These are phyloP conservation scores for Amphibolis antarctica DNA, from an alignment of 106 monocot species.

Conservation along the genomic window DNA sequence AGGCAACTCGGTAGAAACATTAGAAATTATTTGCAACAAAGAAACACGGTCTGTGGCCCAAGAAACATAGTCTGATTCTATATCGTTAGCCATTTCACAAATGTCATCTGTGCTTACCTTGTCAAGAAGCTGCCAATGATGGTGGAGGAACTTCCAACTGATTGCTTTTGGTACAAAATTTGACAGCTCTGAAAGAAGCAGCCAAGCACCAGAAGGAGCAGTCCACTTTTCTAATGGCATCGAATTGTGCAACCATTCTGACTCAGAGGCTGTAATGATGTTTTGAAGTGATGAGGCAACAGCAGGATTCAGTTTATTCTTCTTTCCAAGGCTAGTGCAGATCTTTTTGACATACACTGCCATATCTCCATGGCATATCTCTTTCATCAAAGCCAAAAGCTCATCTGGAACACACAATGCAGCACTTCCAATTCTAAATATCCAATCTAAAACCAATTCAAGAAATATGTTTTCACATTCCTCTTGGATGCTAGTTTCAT, in stretches of 20 bases:
- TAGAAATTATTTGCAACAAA: constrained; percentile 69
- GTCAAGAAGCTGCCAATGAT: constrained; percentile 91
- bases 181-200: constrained; percentile 81
- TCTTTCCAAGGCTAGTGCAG: constrained; percentile 84
- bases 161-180: constrained; percentile 58
- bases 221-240: constrained; percentile 66
- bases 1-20: constrained; percentile 75
- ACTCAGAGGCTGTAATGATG: constrained; percentile 69
- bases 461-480: constrained; percentile 95
- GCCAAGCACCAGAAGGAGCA: constrained; percentile 83
- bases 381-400: constrained; percentile 43
- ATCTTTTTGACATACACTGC: constrained; percentile 70
- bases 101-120: constrained; percentile 22
- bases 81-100: constrained; percentile 12
- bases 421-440: constrained; percentile 32
- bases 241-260: constrained; percentile 40
- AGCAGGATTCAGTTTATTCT: constrained; percentile 58
- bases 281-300: constrained; percentile 61
- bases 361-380: constrained; percentile 61
- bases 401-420: constrained; percentile 34
- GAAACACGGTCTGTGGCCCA: constrained; percentile 86
- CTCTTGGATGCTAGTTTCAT: constrained; percentile 86
- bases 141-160: constrained; percentile 82
- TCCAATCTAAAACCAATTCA: constrained; percentile 71
- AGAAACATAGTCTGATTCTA: constrained; percentile 31